A percentile compares a stretch with the other conserved stretches of the same genome.
Conservation (phyloP, 1,284 basidiomycete species). For the Exobasidium cylindrosporum region DNA sequence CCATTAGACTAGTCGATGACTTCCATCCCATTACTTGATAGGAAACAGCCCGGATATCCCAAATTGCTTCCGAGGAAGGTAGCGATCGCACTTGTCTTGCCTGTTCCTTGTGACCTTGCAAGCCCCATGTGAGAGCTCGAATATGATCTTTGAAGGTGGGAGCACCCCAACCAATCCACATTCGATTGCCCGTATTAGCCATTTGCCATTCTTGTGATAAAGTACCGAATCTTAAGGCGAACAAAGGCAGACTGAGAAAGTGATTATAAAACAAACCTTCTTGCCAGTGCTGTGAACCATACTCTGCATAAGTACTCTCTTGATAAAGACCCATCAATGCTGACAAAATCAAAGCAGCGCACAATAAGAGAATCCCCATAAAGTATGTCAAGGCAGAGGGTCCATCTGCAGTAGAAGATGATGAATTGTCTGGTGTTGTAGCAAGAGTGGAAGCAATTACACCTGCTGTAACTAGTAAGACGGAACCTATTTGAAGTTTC, state of each 20-base stretch:
- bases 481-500: constrained; percentile 60
- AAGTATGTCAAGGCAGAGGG: constrained; percentile 61
- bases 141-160: neutral
- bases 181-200: constrained; percentile 34
- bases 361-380: constrained; percentile 71
- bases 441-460: constrained; percentile 81
- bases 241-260: constrained; percentile 70
- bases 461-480: constrained; percentile 74
- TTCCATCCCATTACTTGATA: constrained; percentile 17
- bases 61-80: constrained; percentile 56
- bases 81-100: constrained; percentile 55
- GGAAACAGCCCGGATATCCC: constrained; percentile 41
- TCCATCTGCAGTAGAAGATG: constrained; percentile 17
- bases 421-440: constrained; percentile 58
- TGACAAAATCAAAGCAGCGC: constrained; percentile 73
- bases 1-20: neutral
- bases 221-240: constrained; percentile 51
- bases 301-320: constrained; percentile 72
- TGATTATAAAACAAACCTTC: constrained; percentile 81
- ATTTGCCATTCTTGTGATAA: constrained; percentile 21
- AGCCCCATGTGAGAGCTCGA: neutral
- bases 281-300: constrained; percentile 71
- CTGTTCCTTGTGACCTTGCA: constrained; percentile 1
- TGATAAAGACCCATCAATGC: constrained; percentile 82
- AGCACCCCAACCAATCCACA: constrained; percentile 29